A percentile compares a stretch with the other conserved stretches of the same genome.
Evolutionary conservation across 768 basidiomycete genomes (phyloP).

Genomic region (Suillus bovinus): DNA sequence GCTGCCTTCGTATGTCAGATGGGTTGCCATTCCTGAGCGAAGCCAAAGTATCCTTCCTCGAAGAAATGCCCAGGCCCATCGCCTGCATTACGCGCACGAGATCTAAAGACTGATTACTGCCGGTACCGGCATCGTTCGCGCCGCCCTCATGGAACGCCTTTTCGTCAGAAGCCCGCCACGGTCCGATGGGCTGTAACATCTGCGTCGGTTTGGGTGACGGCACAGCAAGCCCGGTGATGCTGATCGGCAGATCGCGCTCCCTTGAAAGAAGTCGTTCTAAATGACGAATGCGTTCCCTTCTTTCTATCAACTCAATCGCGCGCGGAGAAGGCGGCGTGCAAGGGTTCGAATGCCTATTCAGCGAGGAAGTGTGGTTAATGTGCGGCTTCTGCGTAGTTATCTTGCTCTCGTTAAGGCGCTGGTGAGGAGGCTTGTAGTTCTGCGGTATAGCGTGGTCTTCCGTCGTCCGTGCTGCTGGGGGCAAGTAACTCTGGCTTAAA

Average conservation of each 20-base stretch:
- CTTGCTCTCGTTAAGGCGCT: neutral
- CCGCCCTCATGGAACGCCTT: neutral
- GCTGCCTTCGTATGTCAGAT: neutral
- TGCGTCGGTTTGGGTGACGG: neutral
- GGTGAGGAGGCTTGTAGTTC: constrained; percentile 2
- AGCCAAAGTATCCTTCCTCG: neutral
- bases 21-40: neutral
- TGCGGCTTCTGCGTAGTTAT: neutral
- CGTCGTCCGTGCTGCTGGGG: neutral
- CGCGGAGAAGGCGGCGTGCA: neutral
- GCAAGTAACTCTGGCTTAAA: neutral
- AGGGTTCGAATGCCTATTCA: neutral
- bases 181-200: constrained; percentile 1
- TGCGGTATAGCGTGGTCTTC: neutral
- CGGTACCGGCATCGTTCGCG: neutral
- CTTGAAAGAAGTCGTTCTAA: neutral
- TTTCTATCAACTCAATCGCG: neutral
- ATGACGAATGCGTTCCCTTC: neutral
- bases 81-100: constrained; percentile 2
- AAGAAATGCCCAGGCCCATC: constrained; percentile 2
- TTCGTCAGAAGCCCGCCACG: constrained; percentile 2
- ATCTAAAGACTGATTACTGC: neutral
- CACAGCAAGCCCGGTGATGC: neutral
- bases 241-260: neutral
- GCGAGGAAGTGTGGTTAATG: neutral